These are phyloP conservation scores for Cutaneotrichosporon mucoides DNA, from an alignment of 1,284 basidiomycete genomes.

Conservation along the genomic window DNA sequence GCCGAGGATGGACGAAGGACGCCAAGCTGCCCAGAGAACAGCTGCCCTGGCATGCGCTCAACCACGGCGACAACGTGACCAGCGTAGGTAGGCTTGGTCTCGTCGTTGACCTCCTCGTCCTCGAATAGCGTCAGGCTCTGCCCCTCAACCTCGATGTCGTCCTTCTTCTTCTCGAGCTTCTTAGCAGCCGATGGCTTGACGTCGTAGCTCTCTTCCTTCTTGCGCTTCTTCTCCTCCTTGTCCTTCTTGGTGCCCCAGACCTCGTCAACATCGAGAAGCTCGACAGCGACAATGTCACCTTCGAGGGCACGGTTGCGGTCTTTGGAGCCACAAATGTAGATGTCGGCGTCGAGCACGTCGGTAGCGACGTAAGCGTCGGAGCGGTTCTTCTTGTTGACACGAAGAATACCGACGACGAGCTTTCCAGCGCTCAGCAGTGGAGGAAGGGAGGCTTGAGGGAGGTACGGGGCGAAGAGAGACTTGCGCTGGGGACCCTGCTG, in stretches of 20 bases:
- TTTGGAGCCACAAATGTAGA: constrained; percentile 97
- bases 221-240: constrained; percentile 99
- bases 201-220: constrained; percentile 94
- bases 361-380: constrained; percentile 99
- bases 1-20: constrained; percentile 93
- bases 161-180: constrained; percentile 99
- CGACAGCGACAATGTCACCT: constrained; percentile 97
- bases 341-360: constrained; percentile 96
- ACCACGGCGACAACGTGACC: constrained; percentile 98
- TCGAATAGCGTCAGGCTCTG: constrained; percentile 95
- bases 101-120: constrained; percentile 97
- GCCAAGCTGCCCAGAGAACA: constrained; percentile 96
- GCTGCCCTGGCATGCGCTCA: constrained; percentile 96
- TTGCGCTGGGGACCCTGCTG: constrained; percentile 91
- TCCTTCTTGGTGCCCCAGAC: constrained; percentile 99
- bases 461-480: constrained; percentile 96
- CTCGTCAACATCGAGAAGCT: constrained; percentile 94
- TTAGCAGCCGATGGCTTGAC: constrained; percentile 67
- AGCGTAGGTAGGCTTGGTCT: constrained; percentile 77
- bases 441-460: constrained; percentile 94
- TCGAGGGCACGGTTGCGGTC: constrained; percentile 98
- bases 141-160: constrained; percentile 98
- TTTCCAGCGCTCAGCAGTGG: constrained; percentile 97
- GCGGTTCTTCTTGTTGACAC: constrained; percentile 98
- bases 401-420: constrained; percentile 92